Percentiles rank a stretch among this genome's conserved stretches.
Conservation (phyloP, 169 alveolate genomes). For the Eimeria tenella region DNA sequence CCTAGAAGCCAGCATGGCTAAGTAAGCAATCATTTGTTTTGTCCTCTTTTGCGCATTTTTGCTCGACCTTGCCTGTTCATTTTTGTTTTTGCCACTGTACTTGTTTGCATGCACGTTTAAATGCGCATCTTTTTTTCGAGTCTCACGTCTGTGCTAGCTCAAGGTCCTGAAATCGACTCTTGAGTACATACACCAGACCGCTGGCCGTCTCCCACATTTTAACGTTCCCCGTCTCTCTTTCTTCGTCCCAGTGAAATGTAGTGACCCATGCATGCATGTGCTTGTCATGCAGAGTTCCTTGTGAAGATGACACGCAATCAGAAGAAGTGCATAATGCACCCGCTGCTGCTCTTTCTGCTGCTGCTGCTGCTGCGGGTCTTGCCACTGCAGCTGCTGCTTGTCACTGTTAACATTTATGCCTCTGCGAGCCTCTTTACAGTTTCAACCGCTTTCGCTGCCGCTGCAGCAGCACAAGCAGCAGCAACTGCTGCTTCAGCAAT, state of each 20-base stretch:
- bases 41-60: too few relatives aligned
- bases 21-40: too few relatives aligned
- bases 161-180: conserved; percentile 46
- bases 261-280: conserved; percentile 79
- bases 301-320: too few relatives aligned
- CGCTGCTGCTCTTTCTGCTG: background rate
- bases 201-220: conserved; percentile 78
- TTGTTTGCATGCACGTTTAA: too few relatives aligned
- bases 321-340: background rate
- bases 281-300: conserved; percentile 74
- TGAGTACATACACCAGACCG: conserved; percentile 25
- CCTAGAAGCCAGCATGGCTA: too few relatives aligned
- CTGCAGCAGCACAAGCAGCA: background rate
- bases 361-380: background rate
- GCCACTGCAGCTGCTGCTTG: background rate
- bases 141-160: conserved; percentile 9
- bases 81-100: too few relatives aligned
- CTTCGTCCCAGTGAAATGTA: conserved; percentile 73
- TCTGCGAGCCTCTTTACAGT: background rate
- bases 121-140: too few relatives aligned
- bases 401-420: background rate
- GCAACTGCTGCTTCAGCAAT: background rate
- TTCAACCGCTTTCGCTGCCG: background rate
- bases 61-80: too few relatives aligned
- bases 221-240: conserved; percentile 35